Conservation (phyloP, 179 eudicot genomes). For the Beta lomatogona region DNA sequence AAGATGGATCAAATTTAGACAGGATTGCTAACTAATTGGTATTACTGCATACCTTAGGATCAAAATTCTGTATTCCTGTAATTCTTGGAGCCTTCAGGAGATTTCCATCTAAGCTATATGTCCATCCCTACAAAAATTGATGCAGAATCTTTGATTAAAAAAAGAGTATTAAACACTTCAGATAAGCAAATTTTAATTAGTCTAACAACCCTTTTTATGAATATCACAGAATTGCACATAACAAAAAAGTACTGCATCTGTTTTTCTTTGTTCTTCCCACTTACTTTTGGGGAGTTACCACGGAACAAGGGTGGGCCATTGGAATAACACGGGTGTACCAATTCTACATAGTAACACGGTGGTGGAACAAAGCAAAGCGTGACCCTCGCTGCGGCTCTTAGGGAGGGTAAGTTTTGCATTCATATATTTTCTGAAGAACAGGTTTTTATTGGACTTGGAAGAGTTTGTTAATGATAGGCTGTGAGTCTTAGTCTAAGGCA, state of each 20-base stretch:
- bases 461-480: neutral
- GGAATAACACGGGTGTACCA: too few relatives aligned
- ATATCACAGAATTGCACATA: neutral
- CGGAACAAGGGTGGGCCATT: too few relatives aligned
- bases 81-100: conserved; percentile 82
- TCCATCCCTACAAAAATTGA: conserved; percentile 69
- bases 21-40: neutral
- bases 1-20: conserved; percentile 4
- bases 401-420: too few relatives aligned
- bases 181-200: neutral
- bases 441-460: too few relatives aligned
- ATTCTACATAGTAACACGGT: too few relatives aligned
- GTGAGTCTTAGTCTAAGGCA: neutral
- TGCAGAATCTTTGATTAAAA: neutral
- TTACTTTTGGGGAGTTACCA: too few relatives aligned
- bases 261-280: too few relatives aligned
- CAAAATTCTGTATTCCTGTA: conserved; percentile 66
- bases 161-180: neutral
- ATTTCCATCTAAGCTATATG: conserved; percentile 80
- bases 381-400: too few relatives aligned
- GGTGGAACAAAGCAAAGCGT: too few relatives aligned
- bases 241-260: too few relatives aligned
- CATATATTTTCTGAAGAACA: too few relatives aligned
- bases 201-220: neutral
- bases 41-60: conserved; percentile 52